phyloP scores from a whole-genome alignment of 306 rosid species.

The Cicer judaicum region DNA sequence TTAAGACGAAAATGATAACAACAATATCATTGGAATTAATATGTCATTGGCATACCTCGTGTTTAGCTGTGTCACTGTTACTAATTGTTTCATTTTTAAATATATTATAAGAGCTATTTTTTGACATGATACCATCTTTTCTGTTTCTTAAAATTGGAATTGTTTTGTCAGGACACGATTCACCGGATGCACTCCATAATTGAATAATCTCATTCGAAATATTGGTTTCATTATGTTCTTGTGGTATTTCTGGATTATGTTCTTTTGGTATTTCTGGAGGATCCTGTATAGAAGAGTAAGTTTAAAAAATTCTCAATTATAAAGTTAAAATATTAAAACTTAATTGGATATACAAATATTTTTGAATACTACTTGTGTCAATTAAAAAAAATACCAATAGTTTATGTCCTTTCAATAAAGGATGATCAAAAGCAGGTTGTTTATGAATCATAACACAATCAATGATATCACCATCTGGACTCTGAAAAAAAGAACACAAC shows the following conservation, averaged over 20 bases:
- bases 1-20: no score
- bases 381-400: no score
- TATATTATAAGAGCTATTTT: constrained; percentile 39
- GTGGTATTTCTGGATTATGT: constrained; percentile 66
- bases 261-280: constrained; percentile 75
- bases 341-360: constrained; percentile 60
- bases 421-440: constrained; percentile 97
- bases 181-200: constrained; percentile 70
- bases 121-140: constrained; percentile 59
- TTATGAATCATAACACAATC: constrained; percentile 78
- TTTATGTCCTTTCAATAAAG: constrained; percentile 60
- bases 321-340: background rate
- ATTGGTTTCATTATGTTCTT: constrained; percentile 51
- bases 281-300: constrained; percentile 49
- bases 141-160: constrained; percentile 79
- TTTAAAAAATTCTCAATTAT: background rate
- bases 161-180: constrained; percentile 79
- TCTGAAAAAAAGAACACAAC: background rate
- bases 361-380: background rate
- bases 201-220: constrained; percentile 54
- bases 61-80: no score
- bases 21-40: no score
- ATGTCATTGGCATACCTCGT: background rate
- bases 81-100: no score
- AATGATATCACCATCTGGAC: constrained; percentile 88